Evolutionary conservation across 768 basidiomycete species (phyloP), one percentile per base, ranked within the genome.

Genomic region (Podaxis mareebaensis): DNA sequence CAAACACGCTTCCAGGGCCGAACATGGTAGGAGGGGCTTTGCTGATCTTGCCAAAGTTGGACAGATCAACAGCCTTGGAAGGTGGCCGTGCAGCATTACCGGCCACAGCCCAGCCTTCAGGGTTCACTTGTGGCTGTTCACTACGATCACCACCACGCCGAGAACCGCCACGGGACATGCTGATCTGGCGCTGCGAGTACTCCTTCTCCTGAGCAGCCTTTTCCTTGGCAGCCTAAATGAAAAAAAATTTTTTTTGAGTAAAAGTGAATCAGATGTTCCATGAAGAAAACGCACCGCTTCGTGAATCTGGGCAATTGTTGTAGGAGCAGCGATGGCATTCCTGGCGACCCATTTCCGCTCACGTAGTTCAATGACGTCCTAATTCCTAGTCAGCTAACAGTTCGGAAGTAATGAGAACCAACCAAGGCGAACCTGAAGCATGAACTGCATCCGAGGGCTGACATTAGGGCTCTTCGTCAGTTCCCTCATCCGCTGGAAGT

Each of bases 351-450:
- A 99, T 72, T 85, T 89, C 60, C 89, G 87, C 30, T 86, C 85
- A 56, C 95, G 91, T 49, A 96, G 81, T 71, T 98, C 96, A 61
- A 96, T 84, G 56, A 97, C 81, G 77, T 98, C 96, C 95, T 98
- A 69, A 20, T 53, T 40, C 53, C 33, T 26, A 33, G 30, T 59
- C 39, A 63, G 61, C 22, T 17, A 17, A 11, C 6, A 12, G 2
- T n/a, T n/a, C 20, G 15, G 3, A 17, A 44, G 22, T 15, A 39
- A 48, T 15, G n/a, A 15, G 1, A 38, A 11, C 42, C 13, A 61
- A 28, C 38, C 44, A 56, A 28, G 30, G 78, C 85, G 61, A 64
- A 96, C 96, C 87, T 93, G 87, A 62, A 99, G 83, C 95, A 98
- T 97, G 77, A 92, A 98, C 61, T 89, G 88, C 85, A 98, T 93